Evolutionary conservation across 495 filamentous ascomycete species (phyloP), one percentile per base, ranked within the genome.

Genomic region (Friedmanniomyces endolithicus): DNA sequence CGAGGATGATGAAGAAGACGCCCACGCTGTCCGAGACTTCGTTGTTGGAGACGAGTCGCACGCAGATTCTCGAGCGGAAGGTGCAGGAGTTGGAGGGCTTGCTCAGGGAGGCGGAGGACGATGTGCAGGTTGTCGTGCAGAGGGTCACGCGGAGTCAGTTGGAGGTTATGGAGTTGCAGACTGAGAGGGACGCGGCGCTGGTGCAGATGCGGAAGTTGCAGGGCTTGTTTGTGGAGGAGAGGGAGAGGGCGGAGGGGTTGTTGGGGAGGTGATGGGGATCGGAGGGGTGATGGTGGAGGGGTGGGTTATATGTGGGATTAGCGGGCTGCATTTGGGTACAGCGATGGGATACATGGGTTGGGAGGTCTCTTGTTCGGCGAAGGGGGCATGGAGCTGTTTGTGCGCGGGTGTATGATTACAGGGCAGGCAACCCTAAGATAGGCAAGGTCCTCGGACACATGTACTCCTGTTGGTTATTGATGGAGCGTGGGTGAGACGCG

Each of bases 141-240:
- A 77, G 85, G 52, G 95, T 98, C 88, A 95, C 88, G 70, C 75
- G 80, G 55, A 89, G 90, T 8, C 92, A 97, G 72, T 88, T 95
- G 53, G 88, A 95, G 70, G 92, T 98, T 35, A 80, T 88, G 65
- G 81, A 88, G 63, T 75, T 98, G 50, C 90, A 96, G 70, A 85
- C 85, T 70, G 85, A 94, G 71, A 81, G 83, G 64, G 92, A 98
- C 61, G 86, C 88, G 57, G 89, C 92, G 37, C 78, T 92, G 61
- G 80, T 82, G 49, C 80, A 85, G 71, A 94, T 90, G 56, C 78
- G 85, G 61, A 80, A 77, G 63, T 75, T 97, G 53, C 83, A 94
- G 57, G 69, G 71, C 23, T 76, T 79, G 48, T 79, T 86, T 61
- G 69, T 71, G 50, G 69, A 73, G 46, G 81, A 84, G 71, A 72